These are phyloP conservation scores for Blastomyces silverae DNA, from an alignment of 2,329 filamentous ascomycete genomes.

Conservation along the genomic window DNA sequence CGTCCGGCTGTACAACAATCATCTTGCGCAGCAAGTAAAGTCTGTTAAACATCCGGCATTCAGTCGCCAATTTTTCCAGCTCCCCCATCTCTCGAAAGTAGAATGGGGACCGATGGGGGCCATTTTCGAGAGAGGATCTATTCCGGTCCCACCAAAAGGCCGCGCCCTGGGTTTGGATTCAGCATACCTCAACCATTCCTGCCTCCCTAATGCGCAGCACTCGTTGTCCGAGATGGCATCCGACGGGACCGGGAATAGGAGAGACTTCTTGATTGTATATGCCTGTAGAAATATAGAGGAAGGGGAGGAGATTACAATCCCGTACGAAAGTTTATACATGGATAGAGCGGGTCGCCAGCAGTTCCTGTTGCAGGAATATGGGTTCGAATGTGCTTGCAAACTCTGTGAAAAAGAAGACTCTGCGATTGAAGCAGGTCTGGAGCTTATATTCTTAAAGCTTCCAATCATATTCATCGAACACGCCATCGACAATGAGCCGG, in stretches of 20 bases:
- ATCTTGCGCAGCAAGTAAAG: slow-evolving; percentile 14
- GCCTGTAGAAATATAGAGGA: slow-evolving; percentile 21
- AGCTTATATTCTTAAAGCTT: slow-evolving; percentile 14
- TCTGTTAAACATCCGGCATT: background rate
- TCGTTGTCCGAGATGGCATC: slow-evolving; percentile 11
- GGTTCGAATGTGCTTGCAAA: slow-evolving; percentile 27
- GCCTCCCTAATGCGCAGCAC: slow-evolving; percentile 24
- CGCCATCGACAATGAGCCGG: slow-evolving; percentile 19
- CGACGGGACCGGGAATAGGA: slow-evolving; percentile 1
- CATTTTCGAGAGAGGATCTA: slow-evolving; percentile 15
- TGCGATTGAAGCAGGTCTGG: slow-evolving; percentile 19
- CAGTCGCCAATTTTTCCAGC: slow-evolving; percentile 14
- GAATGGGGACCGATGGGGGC: slow-evolving; percentile 14
- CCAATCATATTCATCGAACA: slow-evolving; percentile 13
- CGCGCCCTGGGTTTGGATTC: background rate
- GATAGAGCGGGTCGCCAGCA: slow-evolving; percentile 16
- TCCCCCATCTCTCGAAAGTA: slow-evolving; percentile 7
- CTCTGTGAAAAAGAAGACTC: slow-evolving; percentile 19
- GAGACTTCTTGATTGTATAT: slow-evolving; percentile 17
- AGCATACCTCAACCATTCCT: slow-evolving; percentile 26
- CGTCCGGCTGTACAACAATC: slow-evolving; percentile 12
- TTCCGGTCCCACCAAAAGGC: slow-evolving; percentile 9
- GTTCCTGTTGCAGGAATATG: slow-evolving; percentile 18
- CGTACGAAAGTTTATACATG: slow-evolving; percentile 21
- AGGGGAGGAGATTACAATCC: slow-evolving; percentile 27